Base-by-base conservation (phyloP, 305 asterid species). In the Fraxinus platypoda region DNA sequence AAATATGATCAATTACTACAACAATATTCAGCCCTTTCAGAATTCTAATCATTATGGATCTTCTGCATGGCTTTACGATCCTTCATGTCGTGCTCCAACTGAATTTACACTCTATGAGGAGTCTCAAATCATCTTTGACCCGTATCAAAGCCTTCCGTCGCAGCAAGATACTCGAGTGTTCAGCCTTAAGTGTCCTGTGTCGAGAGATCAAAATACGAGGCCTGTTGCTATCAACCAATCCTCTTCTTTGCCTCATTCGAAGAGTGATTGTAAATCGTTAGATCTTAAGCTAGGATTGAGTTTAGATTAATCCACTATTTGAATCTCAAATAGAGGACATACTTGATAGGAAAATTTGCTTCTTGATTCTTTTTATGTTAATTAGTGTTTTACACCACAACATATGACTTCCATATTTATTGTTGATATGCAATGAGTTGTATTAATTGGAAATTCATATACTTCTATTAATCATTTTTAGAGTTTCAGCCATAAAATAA, bases 241-340 rank as follows among this genome's bases (percentile, higher is more conserved):
- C 25, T 81, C 90, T 3, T 66, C 81, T 28, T 81, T 76, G 83
- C 70, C 87, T 62, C 68, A 25, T 80, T 87, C 92, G 3, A 90
- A 90, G 74, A 82, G 84, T 79, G 80, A 2, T 66, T 85, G 92
- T 89, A 87, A 88, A 64, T 81, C 82, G 37, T 78, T 90, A 70
- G 93, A 93, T 91, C 94, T 95, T 82, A 89, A 93, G 17, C 84
- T 94, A 87, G 97, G 97, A 80, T 86, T 94, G 88, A 85, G 88
- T 49, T 90, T 88, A 64, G 91, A 89, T 84, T 83, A 70, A 70
- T 90, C 88, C 1, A 33, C 87, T 7, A 77, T 85, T 81, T 89
- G 86, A 84, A 59, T 49, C 52, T 68, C 26, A 33, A 54, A 66
- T 26, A 1, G 74, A 66, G 74, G 74, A 66, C 13, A 66, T 8